These are phyloP conservation scores for Cyanidium caldarium DNA, from an alignment of 23 red algal genomes.

Conservation along the genomic window DNA sequence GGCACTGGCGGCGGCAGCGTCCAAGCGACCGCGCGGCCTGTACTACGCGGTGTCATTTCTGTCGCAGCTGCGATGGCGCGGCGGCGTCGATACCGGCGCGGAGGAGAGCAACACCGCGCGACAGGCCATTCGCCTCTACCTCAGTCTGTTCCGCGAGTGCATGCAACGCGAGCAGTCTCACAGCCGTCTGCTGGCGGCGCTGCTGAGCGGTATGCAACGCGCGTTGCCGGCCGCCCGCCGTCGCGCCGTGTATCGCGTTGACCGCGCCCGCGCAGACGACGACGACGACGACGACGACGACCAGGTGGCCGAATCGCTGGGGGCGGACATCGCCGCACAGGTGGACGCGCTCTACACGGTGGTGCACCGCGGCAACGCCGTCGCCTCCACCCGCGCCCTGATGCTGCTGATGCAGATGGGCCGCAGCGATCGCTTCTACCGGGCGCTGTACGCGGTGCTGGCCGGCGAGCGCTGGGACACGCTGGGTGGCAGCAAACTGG, in stretches of 20 bases:
- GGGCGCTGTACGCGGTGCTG: slow-evolving; percentile 30
- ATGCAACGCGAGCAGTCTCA: slow-evolving; percentile 3
- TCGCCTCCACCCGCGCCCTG: slow-evolving; percentile 37
- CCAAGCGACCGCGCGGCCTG: slow-evolving; percentile 19
- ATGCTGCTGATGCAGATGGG: slow-evolving; percentile 34
- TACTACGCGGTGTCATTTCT: slow-evolving; percentile 47
- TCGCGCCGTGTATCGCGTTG: too few relatives aligned
- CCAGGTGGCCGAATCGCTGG: not conserved
- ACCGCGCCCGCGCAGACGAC: too few relatives aligned
- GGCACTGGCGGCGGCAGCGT: too few relatives aligned
- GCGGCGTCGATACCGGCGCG: not conserved
- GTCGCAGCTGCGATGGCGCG: slow-evolving; percentile 24
- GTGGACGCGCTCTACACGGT: slow-evolving; percentile 43
- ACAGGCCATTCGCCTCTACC: not conserved
- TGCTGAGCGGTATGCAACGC: slow-evolving; percentile 45
- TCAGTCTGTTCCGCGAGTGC: not conserved
- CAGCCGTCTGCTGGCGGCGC: slow-evolving; percentile 30
- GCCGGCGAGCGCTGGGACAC: not conserved
- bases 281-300: slow-evolving; percentile 6
- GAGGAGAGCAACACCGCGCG: not conserved
- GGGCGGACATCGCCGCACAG: too few relatives aligned
- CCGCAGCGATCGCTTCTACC: slow-evolving; percentile 39
- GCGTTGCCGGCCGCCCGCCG: slow-evolving; percentile 27
- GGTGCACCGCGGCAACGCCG: slow-evolving; percentile 25
- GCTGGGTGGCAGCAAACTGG: not conserved